Percentiles rank a stretch among this genome's conserved stretches.
phyloP scores from a whole-genome alignment of 305 asterid species.

The Fraxinus baroniana region DNA sequence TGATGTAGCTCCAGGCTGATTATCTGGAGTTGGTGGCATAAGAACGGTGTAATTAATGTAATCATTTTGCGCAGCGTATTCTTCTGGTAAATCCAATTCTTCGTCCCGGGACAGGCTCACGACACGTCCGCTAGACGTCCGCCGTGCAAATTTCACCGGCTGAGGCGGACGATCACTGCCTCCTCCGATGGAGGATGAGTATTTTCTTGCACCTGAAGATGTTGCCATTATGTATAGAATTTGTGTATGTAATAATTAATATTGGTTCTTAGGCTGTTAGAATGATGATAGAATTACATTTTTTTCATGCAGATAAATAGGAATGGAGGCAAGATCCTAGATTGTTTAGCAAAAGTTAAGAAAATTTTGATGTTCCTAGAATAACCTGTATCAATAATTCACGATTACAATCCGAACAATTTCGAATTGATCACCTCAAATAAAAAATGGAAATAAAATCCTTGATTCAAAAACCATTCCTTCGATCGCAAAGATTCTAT shows the following conservation, averaged over 20 bases:
- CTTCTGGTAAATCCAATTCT: constrained; percentile 54
- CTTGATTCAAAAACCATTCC: no score
- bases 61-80: constrained; percentile 46
- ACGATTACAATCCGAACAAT: no score
- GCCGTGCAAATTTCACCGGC: constrained; percentile 64
- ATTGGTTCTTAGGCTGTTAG: neutral
- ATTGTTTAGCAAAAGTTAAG: neutral
- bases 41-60: constrained; percentile 74
- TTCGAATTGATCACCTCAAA: no score
- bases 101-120: constrained; percentile 69
- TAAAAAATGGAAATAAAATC: neutral
- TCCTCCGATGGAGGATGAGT: constrained; percentile 26
- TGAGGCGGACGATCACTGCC: constrained; percentile 35
- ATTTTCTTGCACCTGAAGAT: constrained; percentile 38
- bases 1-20: constrained; percentile 61
- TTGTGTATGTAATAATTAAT: neutral
- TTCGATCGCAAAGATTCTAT: neutral
- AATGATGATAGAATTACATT: neutral
- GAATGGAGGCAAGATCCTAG: neutral
- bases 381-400: neutral
- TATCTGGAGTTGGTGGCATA: constrained; percentile 96
- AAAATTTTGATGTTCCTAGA: neutral
- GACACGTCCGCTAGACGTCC: constrained; percentile 74
- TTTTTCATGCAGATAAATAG: neutral
- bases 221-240: constrained; percentile 28